Evolutionary conservation across 208 protist genomes (phyloP).

Genomic region (Borovskyia barvae): DNA sequence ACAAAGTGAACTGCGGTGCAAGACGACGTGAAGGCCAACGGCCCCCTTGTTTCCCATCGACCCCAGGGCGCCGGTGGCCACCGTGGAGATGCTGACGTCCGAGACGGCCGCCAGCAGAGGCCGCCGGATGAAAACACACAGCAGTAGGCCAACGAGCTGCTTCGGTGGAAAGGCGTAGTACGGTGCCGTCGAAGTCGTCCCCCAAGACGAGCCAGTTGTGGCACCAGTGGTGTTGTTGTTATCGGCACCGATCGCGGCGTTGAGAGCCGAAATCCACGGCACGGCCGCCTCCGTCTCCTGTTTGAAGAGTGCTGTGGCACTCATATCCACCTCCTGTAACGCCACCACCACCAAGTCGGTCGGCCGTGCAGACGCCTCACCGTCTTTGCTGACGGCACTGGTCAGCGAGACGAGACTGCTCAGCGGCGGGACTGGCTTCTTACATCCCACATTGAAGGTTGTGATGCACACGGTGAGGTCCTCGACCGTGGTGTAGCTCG

Average conservation of each 20-base stretch:
- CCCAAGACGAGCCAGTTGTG: background rate
- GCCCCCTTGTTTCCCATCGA: constrained; percentile 93
- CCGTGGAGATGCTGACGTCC: constrained; percentile 57
- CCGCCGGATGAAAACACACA: constrained; percentile 80
- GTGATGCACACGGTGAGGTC: constrained; percentile 65
- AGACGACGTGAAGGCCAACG: constrained; percentile 73
- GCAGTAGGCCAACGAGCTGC: constrained; percentile 85
- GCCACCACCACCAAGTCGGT: constrained; percentile 80
- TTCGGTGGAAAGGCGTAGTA: constrained; percentile 80
- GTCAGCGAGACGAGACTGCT: constrained; percentile 22
- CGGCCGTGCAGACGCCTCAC: constrained; percentile 9
- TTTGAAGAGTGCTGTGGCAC: constrained; percentile 80
- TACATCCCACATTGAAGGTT: constrained; percentile 86
- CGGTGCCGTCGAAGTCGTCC: constrained; percentile 1
- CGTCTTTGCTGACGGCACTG: constrained; percentile 6
- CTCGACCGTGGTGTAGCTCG: constrained; percentile 60
- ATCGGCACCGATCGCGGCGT: constrained; percentile 58
- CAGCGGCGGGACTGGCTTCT: constrained; percentile 63
- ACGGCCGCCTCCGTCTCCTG: constrained; percentile 78
- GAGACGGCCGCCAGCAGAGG: constrained; percentile 48
- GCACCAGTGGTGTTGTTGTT: constrained; percentile 7
- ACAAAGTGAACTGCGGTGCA: constrained; percentile 80
- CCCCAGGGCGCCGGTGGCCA: constrained; percentile 82
- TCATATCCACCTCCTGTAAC: constrained; percentile 93
- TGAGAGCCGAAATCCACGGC: constrained; percentile 67